Percentiles rank a stretch among this genome's conserved stretches.
Conservation (phyloP, 2,329 filamentous ascomycete species). For the Phialophora expanda region DNA sequence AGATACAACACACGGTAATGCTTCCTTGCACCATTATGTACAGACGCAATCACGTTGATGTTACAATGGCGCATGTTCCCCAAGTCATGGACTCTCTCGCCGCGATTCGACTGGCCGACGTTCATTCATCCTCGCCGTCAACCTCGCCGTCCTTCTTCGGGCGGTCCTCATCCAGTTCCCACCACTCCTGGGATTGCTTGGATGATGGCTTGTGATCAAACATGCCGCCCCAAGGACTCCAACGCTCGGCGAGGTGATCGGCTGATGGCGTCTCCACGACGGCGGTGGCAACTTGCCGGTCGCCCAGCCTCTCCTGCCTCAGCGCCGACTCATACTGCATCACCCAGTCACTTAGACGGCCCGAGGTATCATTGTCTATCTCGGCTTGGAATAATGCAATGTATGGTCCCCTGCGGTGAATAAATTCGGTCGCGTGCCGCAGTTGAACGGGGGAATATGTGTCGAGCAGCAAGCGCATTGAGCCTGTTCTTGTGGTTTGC, state of each 20-base stretch:
- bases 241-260: slow-evolving; percentile 7
- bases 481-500: slow-evolving; percentile 26
- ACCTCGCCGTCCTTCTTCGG: not conserved
- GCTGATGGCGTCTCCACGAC: not conserved
- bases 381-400: slow-evolving; percentile 21
- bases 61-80: not conserved
- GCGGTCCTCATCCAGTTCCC: not conserved
- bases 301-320: slow-evolving; percentile 15
- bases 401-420: slow-evolving; percentile 7
- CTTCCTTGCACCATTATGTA: not conserved
- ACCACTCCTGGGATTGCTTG: not conserved
- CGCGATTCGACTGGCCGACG: not conserved
- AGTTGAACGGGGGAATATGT: slow-evolving; percentile 27
- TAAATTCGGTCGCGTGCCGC: slow-evolving; percentile 20
- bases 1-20: not conserved
- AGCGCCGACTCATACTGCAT: slow-evolving; percentile 14
- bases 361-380: slow-evolving; percentile 8
- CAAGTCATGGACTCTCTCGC: not conserved
- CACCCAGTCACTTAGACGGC: slow-evolving; percentile 21
- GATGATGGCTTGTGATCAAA: not conserved
- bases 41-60: not conserved
- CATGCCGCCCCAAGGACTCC: slow-evolving; percentile 23
- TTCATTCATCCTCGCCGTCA: not conserved
- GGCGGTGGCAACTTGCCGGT: slow-evolving; percentile 11
- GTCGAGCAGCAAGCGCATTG: slow-evolving; percentile 31